These are phyloP conservation scores for Bombardia bombarda DNA, from an alignment of 495 filamentous ascomycete species.

Conservation along the genomic window DNA sequence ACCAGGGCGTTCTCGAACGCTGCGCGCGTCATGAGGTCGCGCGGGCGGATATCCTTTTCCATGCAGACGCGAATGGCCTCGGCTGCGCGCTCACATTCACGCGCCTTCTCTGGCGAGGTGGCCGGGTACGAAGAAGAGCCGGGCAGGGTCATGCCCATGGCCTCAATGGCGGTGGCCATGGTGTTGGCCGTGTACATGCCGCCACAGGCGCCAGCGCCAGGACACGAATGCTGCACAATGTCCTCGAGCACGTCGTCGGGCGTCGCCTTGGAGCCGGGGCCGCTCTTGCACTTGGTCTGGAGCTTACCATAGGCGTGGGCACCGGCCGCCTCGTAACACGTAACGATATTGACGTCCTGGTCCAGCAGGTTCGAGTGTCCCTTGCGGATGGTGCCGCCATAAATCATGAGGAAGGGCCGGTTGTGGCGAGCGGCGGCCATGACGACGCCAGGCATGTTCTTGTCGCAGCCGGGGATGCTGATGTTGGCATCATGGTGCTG, in stretches of 20 bases:
- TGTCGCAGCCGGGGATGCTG: slow-evolving; percentile 92
- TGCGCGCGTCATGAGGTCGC: slow-evolving; percentile 73
- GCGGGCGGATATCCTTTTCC: slow-evolving; percentile 79
- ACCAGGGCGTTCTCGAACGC: slow-evolving; percentile 92
- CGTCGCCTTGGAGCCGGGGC: slow-evolving; percentile 33
- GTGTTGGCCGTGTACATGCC: slow-evolving; percentile 98
- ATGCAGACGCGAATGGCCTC: slow-evolving; percentile 80
- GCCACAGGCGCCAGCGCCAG: slow-evolving; percentile 88
- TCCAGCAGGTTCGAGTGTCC: slow-evolving; percentile 73
- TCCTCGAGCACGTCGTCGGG: slow-evolving; percentile 80
- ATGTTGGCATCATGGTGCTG: slow-evolving; percentile 92
- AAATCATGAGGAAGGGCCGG: slow-evolving; percentile 67
- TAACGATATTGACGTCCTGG: slow-evolving; percentile 80
- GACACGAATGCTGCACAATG: slow-evolving; percentile 78
- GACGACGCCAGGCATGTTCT: slow-evolving; percentile 89
- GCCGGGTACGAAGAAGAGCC: slow-evolving; percentile 89
- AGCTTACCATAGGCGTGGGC: slow-evolving; percentile 73
- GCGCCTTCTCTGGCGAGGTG: slow-evolving; percentile 77
- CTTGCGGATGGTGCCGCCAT: slow-evolving; percentile 84
- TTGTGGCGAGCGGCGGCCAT: slow-evolving; percentile 77
- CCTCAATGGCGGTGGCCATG: slow-evolving; percentile 93
- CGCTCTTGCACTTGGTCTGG: slow-evolving; percentile 31
- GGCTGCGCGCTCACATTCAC: slow-evolving; percentile 82
- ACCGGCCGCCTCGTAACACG: slow-evolving; percentile 84
- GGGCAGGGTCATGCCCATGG: slow-evolving; percentile 85